Percentiles rank a stretch among this genome's conserved stretches.
phyloP scores from a whole-genome alignment of 75 land plant species.

The Chamaecyparis obtusa region DNA sequence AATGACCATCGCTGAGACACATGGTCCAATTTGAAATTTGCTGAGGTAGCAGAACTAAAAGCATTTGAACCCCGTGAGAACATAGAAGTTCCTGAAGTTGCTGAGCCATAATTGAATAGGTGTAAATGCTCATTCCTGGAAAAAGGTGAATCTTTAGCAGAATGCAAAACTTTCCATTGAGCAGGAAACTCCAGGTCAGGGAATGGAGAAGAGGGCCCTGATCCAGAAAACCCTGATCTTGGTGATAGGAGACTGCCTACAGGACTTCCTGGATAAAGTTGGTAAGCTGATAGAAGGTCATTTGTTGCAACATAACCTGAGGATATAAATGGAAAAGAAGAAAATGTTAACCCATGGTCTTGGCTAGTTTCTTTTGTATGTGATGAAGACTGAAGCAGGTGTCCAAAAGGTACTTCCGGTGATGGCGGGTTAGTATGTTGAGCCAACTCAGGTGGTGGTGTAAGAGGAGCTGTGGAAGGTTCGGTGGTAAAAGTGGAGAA shows the following conservation, averaged over 20 bases:
- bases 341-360: conserved; percentile 17
- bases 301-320: conserved; percentile 16
- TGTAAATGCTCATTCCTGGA: not conserved
- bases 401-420: conserved; percentile 53
- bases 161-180: conserved; percentile 2
- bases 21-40: conserved; percentile 3
- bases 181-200: conserved; percentile 16
- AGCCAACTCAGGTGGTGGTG: conserved; percentile 50
- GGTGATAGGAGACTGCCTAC: conserved; percentile 28
- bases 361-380: conserved; percentile 5
- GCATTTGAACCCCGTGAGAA: conserved; percentile 2
- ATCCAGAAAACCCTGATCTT: conserved; percentile 16
- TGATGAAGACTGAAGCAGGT: conserved; percentile 36
- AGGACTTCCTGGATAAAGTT: conserved; percentile 54
- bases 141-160: not conserved
- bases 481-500: conserved; percentile 38
- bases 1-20: not conserved
- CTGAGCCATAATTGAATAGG: not conserved
- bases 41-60: not conserved
- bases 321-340: conserved; percentile 34
- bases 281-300: conserved; percentile 25
- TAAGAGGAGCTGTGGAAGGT: conserved; percentile 54
- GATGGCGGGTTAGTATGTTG: conserved; percentile 49
- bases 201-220: conserved; percentile 30
- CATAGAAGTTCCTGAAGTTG: not conserved